Conservation (phyloP, 305 asterid species). For the Solanum hybrid region DNA sequence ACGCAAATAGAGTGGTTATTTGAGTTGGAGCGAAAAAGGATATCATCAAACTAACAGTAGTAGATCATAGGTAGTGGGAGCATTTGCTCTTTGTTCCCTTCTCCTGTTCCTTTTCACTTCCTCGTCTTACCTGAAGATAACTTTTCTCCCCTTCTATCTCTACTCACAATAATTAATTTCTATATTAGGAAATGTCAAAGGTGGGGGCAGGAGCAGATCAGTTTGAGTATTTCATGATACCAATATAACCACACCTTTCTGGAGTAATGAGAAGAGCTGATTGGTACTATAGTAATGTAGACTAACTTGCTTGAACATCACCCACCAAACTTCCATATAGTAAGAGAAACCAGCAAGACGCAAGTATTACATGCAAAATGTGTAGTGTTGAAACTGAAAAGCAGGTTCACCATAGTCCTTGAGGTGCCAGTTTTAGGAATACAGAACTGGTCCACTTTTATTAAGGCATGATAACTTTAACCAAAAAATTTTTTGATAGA, state of each 20-base stretch:
- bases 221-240: background rate
- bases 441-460: background rate
- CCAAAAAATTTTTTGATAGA: background rate
- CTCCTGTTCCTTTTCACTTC: background rate
- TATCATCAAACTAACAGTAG: conserved; percentile 5
- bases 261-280: background rate
- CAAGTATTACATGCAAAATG: background rate
- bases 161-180: background rate
- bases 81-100: conserved; percentile 10
- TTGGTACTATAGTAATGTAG: background rate
- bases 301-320: background rate
- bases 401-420: background rate
- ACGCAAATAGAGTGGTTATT: background rate
- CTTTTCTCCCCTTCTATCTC: background rate
- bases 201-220: background rate
- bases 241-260: background rate
- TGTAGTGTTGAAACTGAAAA: background rate
- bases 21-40: background rate
- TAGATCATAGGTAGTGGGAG: conserved; percentile 3
- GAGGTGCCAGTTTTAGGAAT: conserved; percentile 2
- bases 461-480: background rate
- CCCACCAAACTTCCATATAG: background rate
- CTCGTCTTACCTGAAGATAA: background rate
- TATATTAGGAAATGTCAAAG: background rate
- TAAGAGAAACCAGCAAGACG: background rate